phyloP scores from a whole-genome alignment of 108 stramenopile species.

The Skeletonema potamos region DNA sequence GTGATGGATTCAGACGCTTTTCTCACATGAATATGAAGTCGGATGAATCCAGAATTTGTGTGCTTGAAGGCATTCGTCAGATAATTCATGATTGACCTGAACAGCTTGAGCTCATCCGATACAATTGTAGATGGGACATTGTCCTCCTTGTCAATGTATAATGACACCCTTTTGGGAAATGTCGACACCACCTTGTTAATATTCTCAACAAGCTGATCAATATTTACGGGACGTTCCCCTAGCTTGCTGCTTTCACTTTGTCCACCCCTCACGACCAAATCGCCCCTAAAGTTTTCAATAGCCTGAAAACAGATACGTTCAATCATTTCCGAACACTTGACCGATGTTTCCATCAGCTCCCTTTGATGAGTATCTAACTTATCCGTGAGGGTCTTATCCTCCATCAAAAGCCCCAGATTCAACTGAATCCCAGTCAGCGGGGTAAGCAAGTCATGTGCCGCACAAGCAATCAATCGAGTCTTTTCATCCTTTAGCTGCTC shows the following conservation, averaged over 20 bases:
- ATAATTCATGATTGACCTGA: conserved; percentile 69
- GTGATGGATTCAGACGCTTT: conserved; percentile 5
- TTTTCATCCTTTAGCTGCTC: conserved; percentile 47
- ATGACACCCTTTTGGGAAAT: conserved; percentile 62
- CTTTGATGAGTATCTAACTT: conserved; percentile 48
- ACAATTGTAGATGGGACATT: conserved; percentile 48
- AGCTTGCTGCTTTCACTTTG: background rate
- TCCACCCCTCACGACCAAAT: conserved; percentile 22
- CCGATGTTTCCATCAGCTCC: conserved; percentile 61
- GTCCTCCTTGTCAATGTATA: conserved; percentile 49
- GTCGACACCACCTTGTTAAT: conserved; percentile 55
- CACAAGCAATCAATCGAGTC: conserved; percentile 63
- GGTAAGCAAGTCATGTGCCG: conserved; percentile 81
- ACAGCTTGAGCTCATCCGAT: conserved; percentile 67
- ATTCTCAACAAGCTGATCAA: conserved; percentile 49
- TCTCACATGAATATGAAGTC: conserved; percentile 45
- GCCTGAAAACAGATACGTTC: conserved; percentile 67
- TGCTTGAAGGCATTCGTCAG: conserved; percentile 73
- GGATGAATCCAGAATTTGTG: conserved; percentile 60
- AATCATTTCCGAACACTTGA: conserved; percentile 58
- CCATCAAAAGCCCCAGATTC: conserved; percentile 58
- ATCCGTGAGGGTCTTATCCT: conserved; percentile 46
- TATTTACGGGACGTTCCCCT: conserved; percentile 26
- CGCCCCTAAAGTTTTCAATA: conserved; percentile 61
- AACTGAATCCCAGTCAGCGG: conserved; percentile 73